Conservation (phyloP, 2,329 filamentous ascomycete genomes). For the Neonectria punicea region DNA sequence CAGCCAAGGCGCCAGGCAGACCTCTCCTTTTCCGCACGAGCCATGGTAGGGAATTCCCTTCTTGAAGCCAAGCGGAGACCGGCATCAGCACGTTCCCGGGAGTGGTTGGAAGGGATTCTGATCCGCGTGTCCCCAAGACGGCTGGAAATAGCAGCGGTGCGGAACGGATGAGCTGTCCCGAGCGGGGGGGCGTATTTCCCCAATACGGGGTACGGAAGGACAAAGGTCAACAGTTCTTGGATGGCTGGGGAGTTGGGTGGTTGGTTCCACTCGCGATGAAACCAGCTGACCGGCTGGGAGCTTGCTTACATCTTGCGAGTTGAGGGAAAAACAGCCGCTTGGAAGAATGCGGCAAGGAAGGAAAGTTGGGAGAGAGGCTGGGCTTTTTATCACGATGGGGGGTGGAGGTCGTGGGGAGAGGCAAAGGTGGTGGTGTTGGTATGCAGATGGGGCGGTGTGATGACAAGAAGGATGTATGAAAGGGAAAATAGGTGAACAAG, state of each 20-base stretch:
- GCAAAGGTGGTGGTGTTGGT: not conserved
- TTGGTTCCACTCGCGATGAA: not conserved
- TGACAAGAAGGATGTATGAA: not conserved
- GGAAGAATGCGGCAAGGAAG: not conserved
- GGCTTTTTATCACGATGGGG: not conserved
- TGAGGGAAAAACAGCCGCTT: not conserved
- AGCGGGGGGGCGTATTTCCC: constrained; percentile 1
- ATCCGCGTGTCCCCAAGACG: not conserved
- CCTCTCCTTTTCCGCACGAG: constrained; percentile 17
- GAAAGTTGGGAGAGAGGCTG: not conserved
- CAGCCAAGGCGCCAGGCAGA: constrained; percentile 5
- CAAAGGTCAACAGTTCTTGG: not conserved
- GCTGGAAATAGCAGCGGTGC: constrained; percentile 6
- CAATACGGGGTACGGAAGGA: constrained; percentile 14
- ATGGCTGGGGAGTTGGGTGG: not conserved
- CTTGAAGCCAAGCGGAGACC: not conserved
- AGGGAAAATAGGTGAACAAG: not conserved
- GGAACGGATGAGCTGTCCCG: constrained; percentile 4
- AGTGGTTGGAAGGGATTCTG: constrained; percentile 6
- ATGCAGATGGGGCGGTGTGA: constrained; percentile 11
- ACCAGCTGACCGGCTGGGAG: not conserved
- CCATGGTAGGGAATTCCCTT: not conserved
- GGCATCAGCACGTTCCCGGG: constrained; percentile 7
- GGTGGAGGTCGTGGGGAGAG: constrained; percentile 4
- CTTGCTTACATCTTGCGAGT: not conserved